Base-by-base conservation (phyloP, 306 rosid genomes). In the Cicer yamashitae region DNA sequence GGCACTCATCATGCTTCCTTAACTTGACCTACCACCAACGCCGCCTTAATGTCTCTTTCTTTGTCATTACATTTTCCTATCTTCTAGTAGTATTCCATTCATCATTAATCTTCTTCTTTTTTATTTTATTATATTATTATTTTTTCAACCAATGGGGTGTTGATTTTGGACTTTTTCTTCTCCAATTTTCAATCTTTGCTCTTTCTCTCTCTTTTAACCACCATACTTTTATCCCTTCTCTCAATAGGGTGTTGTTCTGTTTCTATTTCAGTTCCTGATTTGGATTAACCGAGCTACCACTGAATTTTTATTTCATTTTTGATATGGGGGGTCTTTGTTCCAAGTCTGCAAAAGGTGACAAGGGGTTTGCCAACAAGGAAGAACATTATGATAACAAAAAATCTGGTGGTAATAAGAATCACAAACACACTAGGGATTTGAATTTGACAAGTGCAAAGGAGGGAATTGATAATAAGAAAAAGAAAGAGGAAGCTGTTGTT, bases 241-340 rank as follows among this genome's bases (percentile, higher is more conserved):
- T 30, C 34, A 30, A 30, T 3, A 30, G 56, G 54, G 70, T 18
- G 47, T 15, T 45, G 20, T 62, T 44, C 4, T 75, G 10, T 7
- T 64, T 65, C 77, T 39, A 10, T 67, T 30, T 5, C 41, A 7
- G 63, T 68, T 62, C 13, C 9, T 34, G 81, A 30, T 74, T 81
- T 84, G 77, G 80, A 52, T 60, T 75, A 77, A 68, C 57, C 60
- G 52, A 81, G 73, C 59, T 71, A 34, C 75, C 39, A 20, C 44
- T 41, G 34, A 51, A 45, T 11, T 70, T 69, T 43, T 25, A 12
- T 70, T 45, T 10, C 1, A 12, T 45, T 45, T 77, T 81, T 77
- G 71, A 70, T 43, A 91, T 91, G 97, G 97, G 97, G 66, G 93
- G 84, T 48, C 76, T 88, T 77, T 91, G 93, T 79, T 89, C 97